A percentile compares a stretch with the other conserved stretches of the same genome.
Conservation (phyloP, 805 yeast genomes). For the Candida succiphila region DNA sequence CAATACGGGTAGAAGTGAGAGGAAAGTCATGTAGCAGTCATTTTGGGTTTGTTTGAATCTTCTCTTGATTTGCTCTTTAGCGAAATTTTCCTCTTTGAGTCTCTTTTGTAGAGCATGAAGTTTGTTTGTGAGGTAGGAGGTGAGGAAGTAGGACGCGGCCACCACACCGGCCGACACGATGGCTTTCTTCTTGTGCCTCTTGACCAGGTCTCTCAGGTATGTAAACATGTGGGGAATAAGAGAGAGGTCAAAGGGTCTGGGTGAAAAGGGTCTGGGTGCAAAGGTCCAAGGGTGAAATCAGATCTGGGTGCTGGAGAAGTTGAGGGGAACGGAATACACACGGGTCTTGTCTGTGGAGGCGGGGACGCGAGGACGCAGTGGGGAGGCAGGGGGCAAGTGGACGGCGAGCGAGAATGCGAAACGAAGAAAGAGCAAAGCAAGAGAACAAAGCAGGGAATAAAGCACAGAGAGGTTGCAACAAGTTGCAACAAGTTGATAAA, state of each 20-base stretch:
- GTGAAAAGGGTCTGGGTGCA: not conserved
- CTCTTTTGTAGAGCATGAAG: slow-evolving; percentile 40
- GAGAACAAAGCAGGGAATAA: too few species aligned
- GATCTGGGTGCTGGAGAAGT: not conserved
- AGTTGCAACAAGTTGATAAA: too few species aligned
- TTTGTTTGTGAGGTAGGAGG: slow-evolving; percentile 33
- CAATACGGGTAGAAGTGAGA: slow-evolving; percentile 73
- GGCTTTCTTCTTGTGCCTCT: slow-evolving; percentile 35
- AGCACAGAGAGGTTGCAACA: too few species aligned
- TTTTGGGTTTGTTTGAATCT: slow-evolving; percentile 87
- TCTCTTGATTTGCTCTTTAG: slow-evolving; percentile 63
- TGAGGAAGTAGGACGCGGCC: slow-evolving; percentile 33
- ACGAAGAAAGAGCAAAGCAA: too few species aligned
- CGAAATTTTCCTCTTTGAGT: slow-evolving; percentile 45
- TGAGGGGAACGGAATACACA: too few species aligned
- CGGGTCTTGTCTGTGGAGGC: too few species aligned
- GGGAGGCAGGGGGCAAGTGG: too few species aligned
- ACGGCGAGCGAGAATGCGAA: too few species aligned
- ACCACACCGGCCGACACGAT: slow-evolving; percentile 32
- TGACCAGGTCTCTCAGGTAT: slow-evolving; percentile 25
- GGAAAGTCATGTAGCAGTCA: slow-evolving; percentile 77
- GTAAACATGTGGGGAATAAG: slow-evolving; percentile 22
- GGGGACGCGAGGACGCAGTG: too few species aligned
- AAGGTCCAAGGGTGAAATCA: too few species aligned
- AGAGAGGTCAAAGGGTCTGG: not conserved